These are phyloP conservation scores for Extremus antarcticus DNA, from an alignment of 495 filamentous ascomycete species.

Conservation along the genomic window DNA sequence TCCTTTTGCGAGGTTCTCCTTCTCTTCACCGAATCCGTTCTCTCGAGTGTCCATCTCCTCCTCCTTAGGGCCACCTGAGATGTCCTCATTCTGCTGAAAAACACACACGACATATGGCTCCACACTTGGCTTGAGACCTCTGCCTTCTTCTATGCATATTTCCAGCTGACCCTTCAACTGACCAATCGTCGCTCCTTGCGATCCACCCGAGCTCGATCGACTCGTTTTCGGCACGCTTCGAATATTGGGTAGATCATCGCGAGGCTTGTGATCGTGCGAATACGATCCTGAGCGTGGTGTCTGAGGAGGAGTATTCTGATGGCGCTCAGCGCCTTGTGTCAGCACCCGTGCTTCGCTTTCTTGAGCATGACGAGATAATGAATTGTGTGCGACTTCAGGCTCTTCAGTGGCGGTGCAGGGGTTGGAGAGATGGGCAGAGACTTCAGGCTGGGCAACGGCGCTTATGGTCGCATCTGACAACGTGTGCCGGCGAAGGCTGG, in stretches of 20 bases:
- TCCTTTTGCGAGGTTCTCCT: slow-evolving; percentile 25
- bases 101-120: slow-evolving; percentile 95
- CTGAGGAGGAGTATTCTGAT: slow-evolving; percentile 83
- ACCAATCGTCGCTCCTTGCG: slow-evolving; percentile 42
- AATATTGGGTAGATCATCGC: slow-evolving; percentile 28
- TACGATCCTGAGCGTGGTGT: slow-evolving; percentile 61
- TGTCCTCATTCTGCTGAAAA: slow-evolving; percentile 92
- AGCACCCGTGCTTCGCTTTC: slow-evolving; percentile 57
- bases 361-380: slow-evolving; percentile 39
- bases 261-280: slow-evolving; percentile 46
- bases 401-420: slow-evolving; percentile 51
- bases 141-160: slow-evolving; percentile 74
- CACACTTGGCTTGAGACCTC: slow-evolving; percentile 65
- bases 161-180: slow-evolving; percentile 78
- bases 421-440: slow-evolving; percentile 67
- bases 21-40: slow-evolving; percentile 28
- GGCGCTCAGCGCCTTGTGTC: slow-evolving; percentile 60
- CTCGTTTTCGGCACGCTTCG: slow-evolving; percentile 29
- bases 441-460: slow-evolving; percentile 52
- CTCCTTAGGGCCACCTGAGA: slow-evolving; percentile 69
- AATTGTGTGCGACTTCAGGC: slow-evolving; percentile 40
- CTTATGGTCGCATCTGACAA: slow-evolving; percentile 51
- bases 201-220: slow-evolving; percentile 30
- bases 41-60: slow-evolving; percentile 34
- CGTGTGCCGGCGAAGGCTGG: slow-evolving; percentile 34